A percentile compares a stretch with the other conserved stretches of the same genome.
Evolutionary conservation across 2,329 filamentous ascomycete species (phyloP).

Genomic region (Ceratocystis colombiana): DNA sequence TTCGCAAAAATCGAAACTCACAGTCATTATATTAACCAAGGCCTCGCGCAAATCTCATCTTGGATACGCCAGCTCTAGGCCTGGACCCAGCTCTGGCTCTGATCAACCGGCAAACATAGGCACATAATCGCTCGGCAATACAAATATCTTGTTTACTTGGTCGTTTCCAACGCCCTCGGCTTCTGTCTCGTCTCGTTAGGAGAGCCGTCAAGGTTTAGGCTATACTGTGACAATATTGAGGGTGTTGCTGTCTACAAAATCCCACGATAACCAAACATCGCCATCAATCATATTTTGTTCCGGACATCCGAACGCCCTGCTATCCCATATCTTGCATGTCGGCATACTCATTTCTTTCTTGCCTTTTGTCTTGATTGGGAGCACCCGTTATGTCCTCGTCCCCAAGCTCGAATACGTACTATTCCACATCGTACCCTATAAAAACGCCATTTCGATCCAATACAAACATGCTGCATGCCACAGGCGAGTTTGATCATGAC

Average conservation of each 20-base stretch:
- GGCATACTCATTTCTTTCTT: neutral
- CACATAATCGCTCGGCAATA: neutral
- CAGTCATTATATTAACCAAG: neutral
- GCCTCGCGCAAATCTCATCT: neutral
- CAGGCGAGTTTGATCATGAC: constrained; percentile 3
- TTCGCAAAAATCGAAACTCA: neutral
- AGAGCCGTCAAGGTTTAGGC: neutral
- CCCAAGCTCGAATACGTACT: constrained; percentile 12
- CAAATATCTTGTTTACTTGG: neutral
- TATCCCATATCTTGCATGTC: neutral
- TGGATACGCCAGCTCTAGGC: neutral
- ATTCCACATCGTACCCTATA: constrained; percentile 20
- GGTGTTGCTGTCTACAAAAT: neutral
- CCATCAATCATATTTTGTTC: neutral
- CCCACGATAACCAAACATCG: neutral
- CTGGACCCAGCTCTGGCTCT: neutral
- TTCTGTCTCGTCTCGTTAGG: neutral
- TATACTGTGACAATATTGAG: neutral
- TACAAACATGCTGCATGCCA: neutral
- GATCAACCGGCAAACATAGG: neutral
- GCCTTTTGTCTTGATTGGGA: neutral
- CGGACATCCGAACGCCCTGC: constrained; percentile 6
- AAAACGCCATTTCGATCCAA: constrained; percentile 1
- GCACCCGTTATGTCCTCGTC: constrained; percentile 21
- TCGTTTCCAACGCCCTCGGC: neutral